Conservation (phyloP, 352 stramenopile species). For the Peronospora tabacina region DNA sequence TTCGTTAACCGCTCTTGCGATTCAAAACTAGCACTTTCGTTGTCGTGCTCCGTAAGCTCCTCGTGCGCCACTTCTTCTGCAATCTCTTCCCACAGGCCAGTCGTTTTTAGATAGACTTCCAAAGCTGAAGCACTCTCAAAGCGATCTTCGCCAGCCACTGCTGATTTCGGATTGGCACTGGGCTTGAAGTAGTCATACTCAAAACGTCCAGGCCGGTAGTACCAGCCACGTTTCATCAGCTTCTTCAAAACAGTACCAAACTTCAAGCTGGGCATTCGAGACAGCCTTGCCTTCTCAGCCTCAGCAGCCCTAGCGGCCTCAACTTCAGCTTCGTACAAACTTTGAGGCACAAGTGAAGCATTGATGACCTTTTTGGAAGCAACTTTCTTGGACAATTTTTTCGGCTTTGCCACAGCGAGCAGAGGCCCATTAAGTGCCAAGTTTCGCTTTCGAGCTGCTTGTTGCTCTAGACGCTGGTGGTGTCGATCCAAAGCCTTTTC, state of each 20-base stretch:
- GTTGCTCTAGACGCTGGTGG: slow-evolving; percentile 30
- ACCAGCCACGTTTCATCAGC: slow-evolving; percentile 49
- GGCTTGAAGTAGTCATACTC: slow-evolving; percentile 85
- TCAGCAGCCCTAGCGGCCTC: slow-evolving; percentile 12
- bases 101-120: slow-evolving; percentile 58
- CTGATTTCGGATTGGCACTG: slow-evolving; percentile 38
- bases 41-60: slow-evolving; percentile 14
- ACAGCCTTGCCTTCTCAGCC: slow-evolving; percentile 6
- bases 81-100: slow-evolving; percentile 57
- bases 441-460: slow-evolving; percentile 24
- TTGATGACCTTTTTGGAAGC: slow-evolving; percentile 19
- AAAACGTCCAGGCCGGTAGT: slow-evolving; percentile 61
- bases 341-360: slow-evolving; percentile 10
- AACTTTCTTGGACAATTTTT: slow-evolving; percentile 20
- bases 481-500: slow-evolving; percentile 36
- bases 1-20: slow-evolving; percentile 16
- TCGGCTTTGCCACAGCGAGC: slow-evolving; percentile 15
- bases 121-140: slow-evolving; percentile 64
- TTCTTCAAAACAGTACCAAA: slow-evolving; percentile 57
- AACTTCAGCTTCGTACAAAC: slow-evolving; percentile 22
- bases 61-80: slow-evolving; percentile 23
- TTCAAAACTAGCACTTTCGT: neutral
- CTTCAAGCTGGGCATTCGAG: slow-evolving; percentile 29
- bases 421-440: slow-evolving; percentile 12
- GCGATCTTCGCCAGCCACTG: slow-evolving; percentile 55